Percentiles rank a stretch among this genome's conserved stretches.
phyloP scores from a whole-genome alignment of 305 asterid genomes.

The Solanum hybrid region DNA sequence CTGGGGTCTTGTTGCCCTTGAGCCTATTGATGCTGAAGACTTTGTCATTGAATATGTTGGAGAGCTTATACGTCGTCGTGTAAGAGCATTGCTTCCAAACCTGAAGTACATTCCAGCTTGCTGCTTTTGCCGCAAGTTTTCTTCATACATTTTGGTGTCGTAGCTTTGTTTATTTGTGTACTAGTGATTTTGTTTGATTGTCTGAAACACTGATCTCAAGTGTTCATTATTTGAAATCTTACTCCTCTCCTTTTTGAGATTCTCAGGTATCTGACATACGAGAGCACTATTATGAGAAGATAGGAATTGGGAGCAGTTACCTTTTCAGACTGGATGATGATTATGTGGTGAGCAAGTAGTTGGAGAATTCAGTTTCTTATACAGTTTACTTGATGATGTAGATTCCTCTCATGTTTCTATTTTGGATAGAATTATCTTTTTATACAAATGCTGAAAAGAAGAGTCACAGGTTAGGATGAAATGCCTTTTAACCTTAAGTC shows the following conservation, averaged over 20 bases:
- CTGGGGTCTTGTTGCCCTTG: constrained; percentile 96
- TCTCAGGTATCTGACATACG: constrained; percentile 90
- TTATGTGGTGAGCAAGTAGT: constrained; percentile 67
- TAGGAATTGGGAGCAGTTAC: constrained; percentile 99
- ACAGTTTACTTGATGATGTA: constrained; percentile 5
- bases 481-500: not conserved
- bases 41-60: constrained; percentile 99
- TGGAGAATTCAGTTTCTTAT: constrained; percentile 9
- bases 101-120: not conserved
- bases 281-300: constrained; percentile 81
- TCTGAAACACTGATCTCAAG: not conserved
- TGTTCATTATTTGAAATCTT: not conserved
- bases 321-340: constrained; percentile 99
- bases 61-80: constrained; percentile 90
- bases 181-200: not conserved
- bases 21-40: constrained; percentile 97
- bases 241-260: not conserved
- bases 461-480: not conserved
- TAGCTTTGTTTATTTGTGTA: not conserved
- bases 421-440: not conserved
- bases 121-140: not conserved
- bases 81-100: constrained; percentile 32
- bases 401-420: not conserved
- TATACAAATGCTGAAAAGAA: not conserved
- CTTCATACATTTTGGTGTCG: not conserved